Conservation (phyloP, 106 monocot species). For the Posidonia australis region DNA sequence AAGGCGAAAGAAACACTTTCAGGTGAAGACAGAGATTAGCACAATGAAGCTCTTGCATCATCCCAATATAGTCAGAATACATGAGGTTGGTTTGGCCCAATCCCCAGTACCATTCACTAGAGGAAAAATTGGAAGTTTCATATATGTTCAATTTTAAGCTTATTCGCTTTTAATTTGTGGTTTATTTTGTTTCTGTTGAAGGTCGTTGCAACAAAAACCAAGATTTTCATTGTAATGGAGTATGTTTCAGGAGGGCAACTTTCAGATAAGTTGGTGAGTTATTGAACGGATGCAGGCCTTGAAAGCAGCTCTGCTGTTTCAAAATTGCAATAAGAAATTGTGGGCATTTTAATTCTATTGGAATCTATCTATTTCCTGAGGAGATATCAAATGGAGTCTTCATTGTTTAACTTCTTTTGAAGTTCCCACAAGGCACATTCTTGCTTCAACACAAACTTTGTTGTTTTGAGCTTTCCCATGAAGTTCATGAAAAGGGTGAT, state of each 20-base stretch:
- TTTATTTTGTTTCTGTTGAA: constrained; percentile 3
- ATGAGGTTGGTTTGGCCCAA: constrained; percentile 26
- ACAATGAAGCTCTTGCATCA: constrained; percentile 62
- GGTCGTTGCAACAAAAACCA: constrained; percentile 56
- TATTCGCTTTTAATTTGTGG: not conserved
- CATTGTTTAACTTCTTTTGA: too few species aligned
- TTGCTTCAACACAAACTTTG: too few species aligned
- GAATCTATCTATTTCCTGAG: too few species aligned
- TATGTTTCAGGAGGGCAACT: constrained; percentile 64
- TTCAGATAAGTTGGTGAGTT: constrained; percentile 48
- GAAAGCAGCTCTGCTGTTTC: not conserved
- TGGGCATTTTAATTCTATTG: not conserved
- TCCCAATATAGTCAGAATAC: constrained; percentile 57
- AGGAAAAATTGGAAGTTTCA: too few species aligned
- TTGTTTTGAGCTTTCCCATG: too few species aligned
- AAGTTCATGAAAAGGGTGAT: too few species aligned
- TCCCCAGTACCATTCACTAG: not conserved
- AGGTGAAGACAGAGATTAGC: constrained; percentile 72
- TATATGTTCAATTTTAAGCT: too few species aligned
- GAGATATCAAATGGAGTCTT: too few species aligned
- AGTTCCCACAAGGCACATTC: too few species aligned
- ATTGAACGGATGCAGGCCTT: too few species aligned
- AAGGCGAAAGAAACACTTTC: too few species aligned
- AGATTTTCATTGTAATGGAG: constrained; percentile 73
- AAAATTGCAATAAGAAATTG: not conserved